phyloP scores from a whole-genome alignment of 345 rosid genomes.

The Camelina laxa region DNA sequence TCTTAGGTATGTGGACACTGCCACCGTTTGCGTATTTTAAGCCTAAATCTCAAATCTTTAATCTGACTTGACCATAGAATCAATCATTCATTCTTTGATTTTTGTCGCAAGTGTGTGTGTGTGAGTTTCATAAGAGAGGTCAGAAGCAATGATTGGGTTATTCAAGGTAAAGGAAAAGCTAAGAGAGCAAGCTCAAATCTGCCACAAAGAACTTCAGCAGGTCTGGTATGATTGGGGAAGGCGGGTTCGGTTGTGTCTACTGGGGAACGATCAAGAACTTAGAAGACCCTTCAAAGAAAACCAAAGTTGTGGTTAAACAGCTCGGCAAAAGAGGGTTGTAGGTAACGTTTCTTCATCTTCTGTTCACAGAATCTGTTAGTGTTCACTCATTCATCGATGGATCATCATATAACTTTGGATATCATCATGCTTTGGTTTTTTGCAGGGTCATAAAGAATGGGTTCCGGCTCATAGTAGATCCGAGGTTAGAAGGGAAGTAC shows the following conservation, averaged over 20 bases:
- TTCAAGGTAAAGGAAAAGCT: too few species aligned
- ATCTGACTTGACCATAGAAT: too few species aligned
- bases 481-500: conserved; percentile 62
- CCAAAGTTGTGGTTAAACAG: conserved; percentile 87
- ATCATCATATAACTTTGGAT: neutral
- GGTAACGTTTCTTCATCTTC: conserved; percentile 55
- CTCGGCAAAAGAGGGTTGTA: conserved; percentile 77
- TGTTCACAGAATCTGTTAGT: neutral
- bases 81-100: too few species aligned
- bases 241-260: conserved; percentile 90
- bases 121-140: too few species aligned
- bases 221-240: conserved; percentile 85
- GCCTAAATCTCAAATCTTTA: too few species aligned
- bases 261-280: conserved; percentile 60
- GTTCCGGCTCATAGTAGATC: conserved; percentile 67
- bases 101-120: too few species aligned
- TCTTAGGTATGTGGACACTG: too few species aligned
- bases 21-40: neutral
- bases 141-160: too few species aligned
- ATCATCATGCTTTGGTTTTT: too few species aligned
- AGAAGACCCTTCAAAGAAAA: conserved; percentile 60
- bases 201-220: conserved; percentile 87
- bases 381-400: neutral
- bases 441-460: conserved; percentile 95
- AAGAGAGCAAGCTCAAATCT: too few species aligned